These are phyloP conservation scores for Syzygium jambos DNA, from an alignment of 345 rosid genomes.

Conservation along the genomic window DNA sequence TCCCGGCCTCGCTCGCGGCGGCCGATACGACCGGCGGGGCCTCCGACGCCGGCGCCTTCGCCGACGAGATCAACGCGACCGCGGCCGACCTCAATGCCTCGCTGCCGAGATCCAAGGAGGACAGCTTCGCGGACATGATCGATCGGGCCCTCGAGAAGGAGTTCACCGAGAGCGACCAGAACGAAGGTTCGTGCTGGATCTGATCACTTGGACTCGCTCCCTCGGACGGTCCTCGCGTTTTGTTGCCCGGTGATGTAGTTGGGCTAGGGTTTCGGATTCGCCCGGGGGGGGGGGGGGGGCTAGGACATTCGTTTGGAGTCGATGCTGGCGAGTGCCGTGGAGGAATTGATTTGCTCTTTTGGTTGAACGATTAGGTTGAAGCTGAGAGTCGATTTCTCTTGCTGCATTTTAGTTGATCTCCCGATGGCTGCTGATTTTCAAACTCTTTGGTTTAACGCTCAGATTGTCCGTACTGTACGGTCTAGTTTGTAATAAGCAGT, in stretches of 20 bases:
- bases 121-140: constrained; percentile 75
- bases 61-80: constrained; percentile 37
- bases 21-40: not conserved
- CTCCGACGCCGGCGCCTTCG: not conserved
- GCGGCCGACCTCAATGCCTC: constrained; percentile 29
- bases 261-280: constrained; percentile 22
- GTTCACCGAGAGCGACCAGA: constrained; percentile 79
- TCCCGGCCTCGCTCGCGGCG: not conserved
- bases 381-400: not conserved
- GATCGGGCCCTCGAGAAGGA: constrained; percentile 88
- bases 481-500: not conserved
- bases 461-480: not conserved
- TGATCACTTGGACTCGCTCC: constrained; percentile 6
- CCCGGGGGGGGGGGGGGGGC: not conserved
- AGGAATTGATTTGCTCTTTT: not conserved
- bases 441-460: not conserved
- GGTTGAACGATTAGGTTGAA: not conserved
- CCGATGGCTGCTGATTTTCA: not conserved
- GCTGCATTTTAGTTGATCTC: not conserved
- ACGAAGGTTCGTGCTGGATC: constrained; percentile 56
- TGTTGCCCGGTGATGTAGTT: not conserved
- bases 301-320: not conserved
- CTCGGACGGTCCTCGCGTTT: not conserved
- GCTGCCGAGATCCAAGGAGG: constrained; percentile 43
- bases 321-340: not conserved